phyloP scores from a whole-genome alignment of 768 basidiomycete genomes.

The Mycena maculata region DNA sequence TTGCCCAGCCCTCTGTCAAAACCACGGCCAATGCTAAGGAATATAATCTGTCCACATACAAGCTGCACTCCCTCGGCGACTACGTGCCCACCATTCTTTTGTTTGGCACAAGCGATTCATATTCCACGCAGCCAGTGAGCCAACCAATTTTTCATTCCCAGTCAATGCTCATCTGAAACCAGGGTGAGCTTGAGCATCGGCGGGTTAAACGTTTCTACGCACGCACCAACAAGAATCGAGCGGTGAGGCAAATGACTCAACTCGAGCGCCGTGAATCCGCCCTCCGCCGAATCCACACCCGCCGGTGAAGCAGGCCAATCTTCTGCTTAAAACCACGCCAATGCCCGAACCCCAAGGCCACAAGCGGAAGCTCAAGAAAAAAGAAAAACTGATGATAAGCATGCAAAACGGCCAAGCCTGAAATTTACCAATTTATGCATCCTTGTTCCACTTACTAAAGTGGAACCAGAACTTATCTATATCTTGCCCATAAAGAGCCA shows the following conservation, averaged over 20 bases:
- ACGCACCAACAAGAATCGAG: slow-evolving; percentile 41
- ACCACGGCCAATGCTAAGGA: slow-evolving; percentile 12
- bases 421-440: no score
- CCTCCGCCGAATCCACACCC: slow-evolving; percentile 1
- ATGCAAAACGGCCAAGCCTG: no score
- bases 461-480: no score
- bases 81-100: slow-evolving; percentile 38
- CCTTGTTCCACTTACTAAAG: no score
- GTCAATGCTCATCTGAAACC: not conserved
- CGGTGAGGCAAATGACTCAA: slow-evolving; percentile 38
- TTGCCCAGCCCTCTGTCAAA: not conserved
- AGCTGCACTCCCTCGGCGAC: slow-evolving; percentile 49
- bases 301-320: not conserved
- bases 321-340: not conserved
- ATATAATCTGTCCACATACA: slow-evolving; percentile 47
- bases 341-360: not conserved
- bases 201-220: slow-evolving; percentile 48
- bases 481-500: no score
- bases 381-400: no score
- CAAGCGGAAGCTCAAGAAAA: not conserved
- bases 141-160: not conserved
- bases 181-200: slow-evolving; percentile 54
- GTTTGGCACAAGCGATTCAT: slow-evolving; percentile 51
- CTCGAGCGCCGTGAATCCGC: slow-evolving; percentile 23
- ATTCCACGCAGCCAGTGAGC: slow-evolving; percentile 50